phyloP scores from a whole-genome alignment of 78 protist genomes.

The Bigelowiella natans region DNA sequence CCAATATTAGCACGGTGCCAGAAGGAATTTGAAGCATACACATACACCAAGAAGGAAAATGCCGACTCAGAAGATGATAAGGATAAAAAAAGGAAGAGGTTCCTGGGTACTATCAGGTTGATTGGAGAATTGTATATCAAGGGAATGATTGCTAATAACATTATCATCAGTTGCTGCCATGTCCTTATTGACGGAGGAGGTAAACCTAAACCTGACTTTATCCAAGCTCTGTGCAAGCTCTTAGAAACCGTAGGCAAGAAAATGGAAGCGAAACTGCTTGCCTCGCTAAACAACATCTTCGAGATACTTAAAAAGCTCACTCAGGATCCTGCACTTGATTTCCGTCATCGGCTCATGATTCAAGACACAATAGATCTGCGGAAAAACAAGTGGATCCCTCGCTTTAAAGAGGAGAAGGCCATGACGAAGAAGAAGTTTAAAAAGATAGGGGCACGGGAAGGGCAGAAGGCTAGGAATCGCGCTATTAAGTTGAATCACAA shows the following conservation, averaged over 20 bases:
- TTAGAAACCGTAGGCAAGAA: neutral
- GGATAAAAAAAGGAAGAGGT: neutral
- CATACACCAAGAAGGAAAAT: neutral
- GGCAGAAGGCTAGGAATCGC: too few relatives aligned
- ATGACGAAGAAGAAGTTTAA: neutral
- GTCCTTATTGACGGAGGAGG: neutral
- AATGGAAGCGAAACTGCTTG: neutral
- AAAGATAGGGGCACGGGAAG: neutral
- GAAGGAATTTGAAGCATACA: neutral
- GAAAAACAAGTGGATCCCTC: neutral
- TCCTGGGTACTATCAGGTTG: neutral
- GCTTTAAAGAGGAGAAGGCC: neutral
- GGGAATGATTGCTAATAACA: neutral
- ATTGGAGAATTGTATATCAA: neutral
- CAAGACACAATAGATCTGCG: neutral
- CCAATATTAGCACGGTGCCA: neutral
- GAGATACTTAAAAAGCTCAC: neutral
- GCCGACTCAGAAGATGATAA: neutral
- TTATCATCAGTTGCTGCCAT: neutral
- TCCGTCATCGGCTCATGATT: neutral
- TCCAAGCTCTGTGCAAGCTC: neutral
- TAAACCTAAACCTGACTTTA: neutral
- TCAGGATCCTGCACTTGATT: neutral
- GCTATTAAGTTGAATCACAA: too few relatives aligned
- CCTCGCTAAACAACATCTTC: neutral